phyloP scores from a whole-genome alignment of 805 yeast genomes.

The Barnettozyma botsteinii region DNA sequence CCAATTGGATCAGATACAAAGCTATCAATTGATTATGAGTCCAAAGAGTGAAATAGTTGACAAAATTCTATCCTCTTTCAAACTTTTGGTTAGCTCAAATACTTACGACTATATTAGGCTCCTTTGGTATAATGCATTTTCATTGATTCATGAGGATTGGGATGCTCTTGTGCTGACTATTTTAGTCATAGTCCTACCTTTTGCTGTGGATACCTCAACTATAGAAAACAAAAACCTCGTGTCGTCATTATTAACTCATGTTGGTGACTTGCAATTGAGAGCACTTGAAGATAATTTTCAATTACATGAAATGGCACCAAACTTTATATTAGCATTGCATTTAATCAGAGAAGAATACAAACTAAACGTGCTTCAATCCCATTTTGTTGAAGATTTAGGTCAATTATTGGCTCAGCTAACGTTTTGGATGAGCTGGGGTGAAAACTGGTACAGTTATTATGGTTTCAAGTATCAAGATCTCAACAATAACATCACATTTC shows the following conservation, averaged over 20 bases:
- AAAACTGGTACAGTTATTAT: slow-evolving; percentile 57
- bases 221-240: slow-evolving; percentile 11
- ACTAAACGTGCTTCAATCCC: slow-evolving; percentile 43
- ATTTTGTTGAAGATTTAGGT: slow-evolving; percentile 39
- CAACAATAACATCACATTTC: slow-evolving; percentile 36
- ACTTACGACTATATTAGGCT: slow-evolving; percentile 54
- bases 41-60: slow-evolving; percentile 42
- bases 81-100: slow-evolving; percentile 51
- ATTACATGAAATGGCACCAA: slow-evolving; percentile 52
- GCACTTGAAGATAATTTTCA: slow-evolving; percentile 28
- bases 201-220: slow-evolving; percentile 26
- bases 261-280: slow-evolving; percentile 15
- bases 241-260: slow-evolving; percentile 10
- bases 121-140: slow-evolving; percentile 53
- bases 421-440: slow-evolving; percentile 71
- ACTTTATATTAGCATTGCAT: slow-evolving; percentile 64
- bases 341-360: slow-evolving; percentile 69
- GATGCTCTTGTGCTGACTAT: slow-evolving; percentile 48
- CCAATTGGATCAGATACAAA: slow-evolving; percentile 11
- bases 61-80: slow-evolving; percentile 44
- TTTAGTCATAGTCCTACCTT: slow-evolving; percentile 45
- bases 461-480: slow-evolving; percentile 28
- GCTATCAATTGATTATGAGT: slow-evolving; percentile 33
- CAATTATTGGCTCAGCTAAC: slow-evolving; percentile 55
- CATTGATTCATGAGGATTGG: slow-evolving; percentile 51